These are phyloP conservation scores for Meyerozyma elateridarum DNA, from an alignment of 1,139 yeast genomes.

Conservation along the genomic window DNA sequence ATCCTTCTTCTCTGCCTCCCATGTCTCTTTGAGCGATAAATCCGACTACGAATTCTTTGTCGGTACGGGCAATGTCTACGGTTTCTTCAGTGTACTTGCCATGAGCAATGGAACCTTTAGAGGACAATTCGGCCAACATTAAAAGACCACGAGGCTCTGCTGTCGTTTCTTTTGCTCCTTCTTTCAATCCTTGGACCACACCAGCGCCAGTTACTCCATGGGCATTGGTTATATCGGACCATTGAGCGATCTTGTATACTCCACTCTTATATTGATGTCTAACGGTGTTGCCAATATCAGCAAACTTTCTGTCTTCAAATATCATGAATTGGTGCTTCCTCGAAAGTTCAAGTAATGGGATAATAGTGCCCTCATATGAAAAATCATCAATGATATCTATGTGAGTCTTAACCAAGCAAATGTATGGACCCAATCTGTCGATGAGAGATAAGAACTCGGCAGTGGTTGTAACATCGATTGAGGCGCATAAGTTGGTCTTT, in stretches of 20 bases:
- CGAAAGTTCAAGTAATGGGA: slow-evolving; percentile 67
- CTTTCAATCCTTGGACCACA: slow-evolving; percentile 80
- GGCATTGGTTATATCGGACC: slow-evolving; percentile 98
- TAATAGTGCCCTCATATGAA: slow-evolving; percentile 69
- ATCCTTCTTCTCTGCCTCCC: slow-evolving; percentile 79
- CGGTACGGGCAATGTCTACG: slow-evolving; percentile 83
- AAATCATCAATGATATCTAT: slow-evolving; percentile 91
- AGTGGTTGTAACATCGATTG: slow-evolving; percentile 86
- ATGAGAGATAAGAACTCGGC: slow-evolving; percentile 64
- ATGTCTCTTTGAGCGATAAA: slow-evolving; percentile 90
- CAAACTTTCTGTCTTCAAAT: slow-evolving; percentile 95
- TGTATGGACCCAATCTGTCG: slow-evolving; percentile 83
- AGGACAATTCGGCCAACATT: slow-evolving; percentile 93
- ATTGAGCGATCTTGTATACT: slow-evolving; percentile 77
- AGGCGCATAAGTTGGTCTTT: slow-evolving; percentile 88
- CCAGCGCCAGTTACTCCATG: slow-evolving; percentile 98
- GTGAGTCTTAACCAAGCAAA: slow-evolving; percentile 91
- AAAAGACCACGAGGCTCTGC: slow-evolving; percentile 78
- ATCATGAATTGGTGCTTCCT: slow-evolving; percentile 78
- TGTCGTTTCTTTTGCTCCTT: slow-evolving; percentile 73
- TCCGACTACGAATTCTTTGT: slow-evolving; percentile 88
- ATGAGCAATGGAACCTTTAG: slow-evolving; percentile 87
- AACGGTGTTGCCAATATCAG: slow-evolving; percentile 98
- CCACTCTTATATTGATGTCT: slow-evolving; percentile 92
- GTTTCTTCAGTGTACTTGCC: slow-evolving; percentile 88